A percentile compares a stretch with the other conserved stretches of the same genome.
phyloP scores from a whole-genome alignment of 352 stramenopile species.

The Globisporangium cylindrosporum region DNA sequence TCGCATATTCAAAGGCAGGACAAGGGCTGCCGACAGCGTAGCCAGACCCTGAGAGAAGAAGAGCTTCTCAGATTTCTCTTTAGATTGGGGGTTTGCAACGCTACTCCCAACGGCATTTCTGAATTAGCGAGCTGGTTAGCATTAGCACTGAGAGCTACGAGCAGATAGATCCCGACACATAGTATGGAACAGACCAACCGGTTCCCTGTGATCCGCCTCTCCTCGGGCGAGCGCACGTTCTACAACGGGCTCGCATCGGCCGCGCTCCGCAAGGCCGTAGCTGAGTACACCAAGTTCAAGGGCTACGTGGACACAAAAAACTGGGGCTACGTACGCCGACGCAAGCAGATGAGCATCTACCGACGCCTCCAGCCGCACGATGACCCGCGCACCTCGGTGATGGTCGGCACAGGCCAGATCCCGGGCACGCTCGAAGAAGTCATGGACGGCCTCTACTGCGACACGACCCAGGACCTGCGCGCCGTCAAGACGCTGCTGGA shows the following conservation, averaged over 20 bases:
- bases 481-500: conserved; percentile 27
- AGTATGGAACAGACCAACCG: neutral
- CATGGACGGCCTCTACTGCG: conserved; percentile 41
- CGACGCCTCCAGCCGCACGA: neutral
- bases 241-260: conserved; percentile 4
- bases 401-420: conserved; percentile 9
- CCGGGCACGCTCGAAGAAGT: conserved; percentile 20
- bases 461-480: conserved; percentile 34
- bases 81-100: neutral
- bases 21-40: neutral
- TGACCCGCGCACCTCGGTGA: neutral
- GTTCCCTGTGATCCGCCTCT: neutral
- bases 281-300: conserved; percentile 10
- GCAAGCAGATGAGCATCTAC: conserved; percentile 14
- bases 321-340: conserved; percentile 8
- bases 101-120: neutral
- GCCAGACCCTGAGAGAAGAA: neutral
- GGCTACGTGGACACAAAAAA: conserved; percentile 7
- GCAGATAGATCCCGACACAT: too few species aligned
- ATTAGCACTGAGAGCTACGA: neutral
- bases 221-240: neutral
- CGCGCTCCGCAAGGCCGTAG: neutral
- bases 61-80: neutral
- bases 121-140: neutral
- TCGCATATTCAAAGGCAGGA: neutral